phyloP scores from a whole-genome alignment of 371 early-diverging fungal species.

The Rhizopus stolonifer region DNA sequence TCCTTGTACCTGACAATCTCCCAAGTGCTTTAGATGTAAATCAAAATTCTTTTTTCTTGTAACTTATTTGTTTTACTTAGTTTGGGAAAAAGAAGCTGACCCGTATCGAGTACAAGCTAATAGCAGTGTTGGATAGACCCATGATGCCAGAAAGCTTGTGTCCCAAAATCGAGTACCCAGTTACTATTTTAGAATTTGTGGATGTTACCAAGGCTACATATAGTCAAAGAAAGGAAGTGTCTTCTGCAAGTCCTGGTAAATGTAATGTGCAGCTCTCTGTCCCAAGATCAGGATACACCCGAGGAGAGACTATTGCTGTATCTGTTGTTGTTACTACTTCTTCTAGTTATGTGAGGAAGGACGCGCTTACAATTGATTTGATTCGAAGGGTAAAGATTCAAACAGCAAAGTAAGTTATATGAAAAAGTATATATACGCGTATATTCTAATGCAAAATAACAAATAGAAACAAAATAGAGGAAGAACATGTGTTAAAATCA shows the following conservation, averaged over 20 bases:
- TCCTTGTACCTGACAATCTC: slow-evolving; percentile 39
- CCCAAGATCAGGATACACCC: slow-evolving; percentile 42
- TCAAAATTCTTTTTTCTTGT: not conserved
- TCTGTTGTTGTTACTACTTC: slow-evolving; percentile 29
- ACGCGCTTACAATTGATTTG: slow-evolving; percentile 27
- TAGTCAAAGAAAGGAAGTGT: slow-evolving; percentile 21
- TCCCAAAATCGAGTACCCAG: slow-evolving; percentile 32
- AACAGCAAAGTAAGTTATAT: slow-evolving; percentile 18
- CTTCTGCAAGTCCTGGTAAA: slow-evolving; percentile 9
- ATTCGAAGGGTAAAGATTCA: slow-evolving; percentile 29
- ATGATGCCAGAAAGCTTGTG: slow-evolving; percentile 45
- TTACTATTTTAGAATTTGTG: slow-evolving; percentile 42
- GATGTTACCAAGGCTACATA: slow-evolving; percentile 34
- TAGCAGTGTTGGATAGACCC: slow-evolving; percentile 43
- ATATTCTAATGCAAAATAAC: too few relatives aligned
- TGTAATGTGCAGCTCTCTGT: slow-evolving; percentile 27
- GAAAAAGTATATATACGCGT: too few relatives aligned
- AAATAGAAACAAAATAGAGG: slow-evolving; percentile 16
- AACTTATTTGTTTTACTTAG: slow-evolving; percentile 14
- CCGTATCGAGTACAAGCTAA: slow-evolving; percentile 32
- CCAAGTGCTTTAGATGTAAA: slow-evolving; percentile 49
- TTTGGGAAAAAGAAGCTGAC: slow-evolving; percentile 33
- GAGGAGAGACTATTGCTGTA: slow-evolving; percentile 42
- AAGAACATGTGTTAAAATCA: slow-evolving; percentile 33
- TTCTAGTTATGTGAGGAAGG: slow-evolving; percentile 19